Conservation (phyloP, 2,329 filamentous ascomycete species). For the Huntiella moniliformis region DNA sequence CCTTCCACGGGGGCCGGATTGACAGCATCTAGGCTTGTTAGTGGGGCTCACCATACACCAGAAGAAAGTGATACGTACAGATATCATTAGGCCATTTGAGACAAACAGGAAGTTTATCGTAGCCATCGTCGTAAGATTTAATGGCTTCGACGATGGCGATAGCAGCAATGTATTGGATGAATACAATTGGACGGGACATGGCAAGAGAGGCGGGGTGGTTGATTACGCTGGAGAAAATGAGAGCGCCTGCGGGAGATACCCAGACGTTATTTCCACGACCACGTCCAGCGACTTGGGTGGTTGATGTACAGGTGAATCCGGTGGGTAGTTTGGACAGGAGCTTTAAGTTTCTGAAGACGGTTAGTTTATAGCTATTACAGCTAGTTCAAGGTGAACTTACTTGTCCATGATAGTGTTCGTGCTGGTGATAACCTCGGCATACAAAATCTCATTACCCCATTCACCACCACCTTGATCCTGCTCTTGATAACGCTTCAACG, state of each 20-base stretch:
- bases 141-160: slow-evolving; percentile 75
- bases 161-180: slow-evolving; percentile 82
- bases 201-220: slow-evolving; percentile 62
- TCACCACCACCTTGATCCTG: slow-evolving; percentile 32
- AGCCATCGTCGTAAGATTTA: slow-evolving; percentile 58
- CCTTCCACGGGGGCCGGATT: slow-evolving; percentile 37
- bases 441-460: slow-evolving; percentile 66
- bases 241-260: slow-evolving; percentile 70
- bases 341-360: slow-evolving; percentile 44
- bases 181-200: slow-evolving; percentile 61
- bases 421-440: slow-evolving; percentile 82
- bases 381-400: slow-evolving; percentile 22
- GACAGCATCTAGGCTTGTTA: slow-evolving; percentile 34
- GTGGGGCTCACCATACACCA: not conserved
- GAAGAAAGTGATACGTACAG: slow-evolving; percentile 28
- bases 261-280: slow-evolving; percentile 86
- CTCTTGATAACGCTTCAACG: slow-evolving; percentile 46
- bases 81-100: slow-evolving; percentile 98
- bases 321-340: slow-evolving; percentile 58
- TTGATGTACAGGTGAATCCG: slow-evolving; percentile 77
- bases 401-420: slow-evolving; percentile 89
- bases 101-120: slow-evolving; percentile 57
- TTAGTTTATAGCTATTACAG: not conserved
- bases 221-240: slow-evolving; percentile 79
- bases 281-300: slow-evolving; percentile 70